These are phyloP conservation scores for Suillus decipiens DNA, from an alignment of 768 basidiomycete species.

Conservation along the genomic window DNA sequence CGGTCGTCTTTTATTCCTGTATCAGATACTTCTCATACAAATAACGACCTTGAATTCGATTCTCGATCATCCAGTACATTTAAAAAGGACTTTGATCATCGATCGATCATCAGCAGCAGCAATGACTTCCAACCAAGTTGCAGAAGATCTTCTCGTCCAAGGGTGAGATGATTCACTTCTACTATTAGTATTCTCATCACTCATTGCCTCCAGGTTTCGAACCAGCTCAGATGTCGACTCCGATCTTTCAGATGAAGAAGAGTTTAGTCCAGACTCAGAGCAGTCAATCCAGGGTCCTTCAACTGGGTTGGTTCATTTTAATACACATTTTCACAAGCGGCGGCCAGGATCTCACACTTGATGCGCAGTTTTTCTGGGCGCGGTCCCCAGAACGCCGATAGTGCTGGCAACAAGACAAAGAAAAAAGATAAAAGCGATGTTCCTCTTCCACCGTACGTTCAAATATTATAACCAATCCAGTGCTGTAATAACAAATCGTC, in stretches of 20 bases:
- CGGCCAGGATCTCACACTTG: background rate
- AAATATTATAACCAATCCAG: background rate
- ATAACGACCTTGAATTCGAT: background rate
- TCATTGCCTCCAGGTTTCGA: background rate
- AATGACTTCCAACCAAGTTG: background rate
- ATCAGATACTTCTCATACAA: no score
- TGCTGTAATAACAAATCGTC: background rate
- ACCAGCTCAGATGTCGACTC: background rate
- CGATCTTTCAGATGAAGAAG: background rate
- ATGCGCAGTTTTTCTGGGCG: background rate
- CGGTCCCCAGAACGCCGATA: background rate
- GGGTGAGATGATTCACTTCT: background rate
- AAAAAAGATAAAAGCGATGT: no score
- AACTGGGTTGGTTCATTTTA: background rate
- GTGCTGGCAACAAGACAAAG: background rate
- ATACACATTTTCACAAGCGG: background rate
- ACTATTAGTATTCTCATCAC: background rate
- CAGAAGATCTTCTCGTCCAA: background rate
- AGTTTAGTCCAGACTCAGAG: background rate
- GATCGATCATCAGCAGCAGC: background rate
- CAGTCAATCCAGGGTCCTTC: background rate
- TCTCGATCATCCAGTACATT: background rate
- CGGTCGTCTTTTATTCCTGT: background rate
- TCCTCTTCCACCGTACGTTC: background rate
- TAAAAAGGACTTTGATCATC: no score